phyloP scores from a whole-genome alignment of 2,329 filamentous ascomycete genomes.

The Alternaria rosae region DNA sequence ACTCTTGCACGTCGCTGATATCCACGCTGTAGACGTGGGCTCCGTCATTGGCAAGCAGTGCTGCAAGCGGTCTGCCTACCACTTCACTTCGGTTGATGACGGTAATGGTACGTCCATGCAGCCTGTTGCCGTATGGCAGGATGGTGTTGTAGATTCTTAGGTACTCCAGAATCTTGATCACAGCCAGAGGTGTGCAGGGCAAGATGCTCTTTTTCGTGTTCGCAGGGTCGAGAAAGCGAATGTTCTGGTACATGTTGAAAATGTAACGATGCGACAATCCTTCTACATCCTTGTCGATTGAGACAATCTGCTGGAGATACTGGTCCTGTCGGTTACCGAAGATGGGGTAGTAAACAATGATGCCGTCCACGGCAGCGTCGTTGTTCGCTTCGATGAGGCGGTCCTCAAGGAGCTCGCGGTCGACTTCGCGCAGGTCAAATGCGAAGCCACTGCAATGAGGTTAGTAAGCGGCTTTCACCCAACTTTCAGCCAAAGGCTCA shows the following conservation, averaged over 20 bases:
- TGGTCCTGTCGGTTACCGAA: conserved; percentile 90
- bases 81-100: conserved; percentile 97
- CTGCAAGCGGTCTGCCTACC: conserved; percentile 89
- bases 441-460: conserved; percentile 75
- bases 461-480: conserved; percentile 1
- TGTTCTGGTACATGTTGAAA: conserved; percentile 99
- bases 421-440: conserved; percentile 83
- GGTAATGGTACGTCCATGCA: conserved; percentile 93
- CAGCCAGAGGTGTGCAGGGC: conserved; percentile 92
- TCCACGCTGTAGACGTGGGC: conserved; percentile 96
- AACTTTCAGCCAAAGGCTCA: background rate
- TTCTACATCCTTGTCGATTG: conserved; percentile 91
- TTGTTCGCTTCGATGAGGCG: conserved; percentile 84
- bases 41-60: conserved; percentile 93
- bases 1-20: conserved; percentile 88
- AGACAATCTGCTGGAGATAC: conserved; percentile 94
- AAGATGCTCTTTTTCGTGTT: conserved; percentile 89
- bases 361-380: conserved; percentile 79
- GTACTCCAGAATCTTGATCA: conserved; percentile 96
- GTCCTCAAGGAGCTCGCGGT: conserved; percentile 90
- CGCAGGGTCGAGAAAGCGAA: conserved; percentile 85
- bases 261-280: conserved; percentile 92
- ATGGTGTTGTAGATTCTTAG: conserved; percentile 97
- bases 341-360: conserved; percentile 98
- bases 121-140: conserved; percentile 86